Evolutionary conservation across 495 filamentous ascomycete genomes (phyloP), one percentile per base, ranked within the genome.

Genomic region (Penicilliopsis zonata): DNA sequence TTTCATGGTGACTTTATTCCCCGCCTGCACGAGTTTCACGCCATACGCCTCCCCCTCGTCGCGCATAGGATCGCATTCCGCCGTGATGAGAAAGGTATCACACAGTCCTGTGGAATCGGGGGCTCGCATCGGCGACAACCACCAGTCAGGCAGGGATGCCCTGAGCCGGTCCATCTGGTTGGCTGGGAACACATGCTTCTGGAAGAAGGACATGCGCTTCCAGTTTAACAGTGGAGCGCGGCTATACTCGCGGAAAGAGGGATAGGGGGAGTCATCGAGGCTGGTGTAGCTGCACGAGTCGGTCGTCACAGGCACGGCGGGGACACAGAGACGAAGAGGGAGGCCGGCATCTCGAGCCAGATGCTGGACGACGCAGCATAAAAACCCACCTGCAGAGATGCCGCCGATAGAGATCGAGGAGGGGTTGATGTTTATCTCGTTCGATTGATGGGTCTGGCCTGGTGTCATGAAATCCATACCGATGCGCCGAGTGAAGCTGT

Each of bases 21-120:
- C 67, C 1, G 49, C 56, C 22, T 61, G 55, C 16, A 68, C 37
- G 12, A 72, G 44, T 34, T 61, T 63, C 37, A 42, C 35, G 1
- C 53, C 66, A 37, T 70, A 72, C 0, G 61, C 61, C 44, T 69
- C 66, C 0, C 66, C 68, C 43, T 72, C 68, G 41, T 70, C 68
- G 1, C 68, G 41, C 31, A 72, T 34, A 1, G 65, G 60, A 34
- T 72, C 68, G 32, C 55, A 56, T 8, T 63, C 61, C 9, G 56
- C 65, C 0, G 67, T 70, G 18, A 60, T 52, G 14, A 72, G 53
- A 18, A 64, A 61, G 1, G 66, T 69, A 21, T 45, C 42, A 28
- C 61, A 60, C n/a, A n/a, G n/a, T n/a, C n/a, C n/a, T n/a, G n/a
- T n/a, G n/a, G n/a, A n/a, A n/a, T n/a, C n/a, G n/a, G n/a, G n/a